Base-by-base conservation (phyloP, 2,329 filamentous ascomycete genomes). In the Emergomyces africanus region DNA sequence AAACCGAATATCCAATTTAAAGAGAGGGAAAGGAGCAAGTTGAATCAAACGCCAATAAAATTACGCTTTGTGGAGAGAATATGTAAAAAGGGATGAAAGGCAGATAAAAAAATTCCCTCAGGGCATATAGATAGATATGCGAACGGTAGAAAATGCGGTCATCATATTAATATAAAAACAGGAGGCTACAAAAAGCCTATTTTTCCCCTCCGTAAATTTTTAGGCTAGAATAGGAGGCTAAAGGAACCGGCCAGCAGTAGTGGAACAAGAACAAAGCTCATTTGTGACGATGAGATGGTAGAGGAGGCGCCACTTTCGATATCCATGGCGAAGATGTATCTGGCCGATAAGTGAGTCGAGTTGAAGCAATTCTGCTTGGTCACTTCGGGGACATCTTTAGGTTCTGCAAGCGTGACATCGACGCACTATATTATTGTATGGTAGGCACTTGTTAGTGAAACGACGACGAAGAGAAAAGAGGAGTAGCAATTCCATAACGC, bases 351-450 rank as follows among this genome's bases (percentile, higher is more conserved):
- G 28, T 57, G 42, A 5, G 37, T 84, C 61, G 86, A 89, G 77
- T 97, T 97, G 79, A 87, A 90, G 79, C 92, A 97, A 75, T 96
- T 96, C 15, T 83, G 80, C 61, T 80, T 77, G 70, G 88, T 95
- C 64, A 96, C 88, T 65, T 86, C 78, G 59, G 77, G 78, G 55
- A 95, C 84, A 69, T 95, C 87, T 67, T 83, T 61, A 9, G 88
- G 88, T 1, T 90, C 88, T 54, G 86, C 89, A 66, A 97, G 95
- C 53, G 87, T 92, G 67, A 97, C 95, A 70, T 97, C 92, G 66
- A 95, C 91, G 70, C 94, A 97, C 90, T 96, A 60, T 3, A 60
- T 3, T n/a, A 53, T 49, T 3, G 30, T 30, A 30, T n/a, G 10
- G 6, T 14, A n/a, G 20, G 12, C 12, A 50, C 59, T 60, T 33